Percentiles rank a stretch among this genome's conserved stretches.
phyloP scores from a whole-genome alignment of 2,329 filamentous ascomycete genomes.

The Hortaea werneckii region DNA sequence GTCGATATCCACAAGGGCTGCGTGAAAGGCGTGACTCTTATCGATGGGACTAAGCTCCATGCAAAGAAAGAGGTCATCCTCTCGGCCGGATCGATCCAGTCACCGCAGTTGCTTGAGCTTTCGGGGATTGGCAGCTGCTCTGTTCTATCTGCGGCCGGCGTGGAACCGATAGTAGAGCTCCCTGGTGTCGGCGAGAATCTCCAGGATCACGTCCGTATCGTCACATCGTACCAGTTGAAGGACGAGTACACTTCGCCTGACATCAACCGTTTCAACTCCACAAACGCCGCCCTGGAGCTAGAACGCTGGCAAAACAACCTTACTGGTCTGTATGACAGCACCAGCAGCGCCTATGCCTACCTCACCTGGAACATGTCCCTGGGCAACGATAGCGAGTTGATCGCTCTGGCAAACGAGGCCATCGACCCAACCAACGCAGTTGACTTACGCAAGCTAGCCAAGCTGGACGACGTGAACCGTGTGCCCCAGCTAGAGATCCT shows the following conservation, averaged over 20 bases:
- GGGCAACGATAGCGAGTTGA: neutral
- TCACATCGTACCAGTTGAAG: constrained; percentile 60
- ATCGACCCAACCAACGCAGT: constrained; percentile 7
- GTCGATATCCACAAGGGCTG: neutral
- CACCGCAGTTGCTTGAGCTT: constrained; percentile 30
- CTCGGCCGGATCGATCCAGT: constrained; percentile 25
- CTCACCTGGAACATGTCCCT: neutral
- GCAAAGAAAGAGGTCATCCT: constrained; percentile 44
- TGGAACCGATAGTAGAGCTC: constrained; percentile 10
- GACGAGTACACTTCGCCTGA: constrained; percentile 35
- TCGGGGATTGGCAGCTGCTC: constrained; percentile 26
- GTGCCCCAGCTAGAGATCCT: constrained; percentile 36
- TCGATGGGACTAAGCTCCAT: constrained; percentile 15
- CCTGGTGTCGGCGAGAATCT: constrained; percentile 16
- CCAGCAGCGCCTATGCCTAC: neutral
- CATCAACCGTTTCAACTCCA: neutral
- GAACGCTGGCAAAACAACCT: neutral
- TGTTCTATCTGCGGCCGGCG: constrained; percentile 6
- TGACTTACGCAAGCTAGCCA: constrained; percentile 34
- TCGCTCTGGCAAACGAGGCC: neutral
- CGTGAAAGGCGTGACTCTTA: too few relatives aligned
- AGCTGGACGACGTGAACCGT: constrained; percentile 24
- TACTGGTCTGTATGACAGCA: constrained; percentile 18
- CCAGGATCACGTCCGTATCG: constrained; percentile 25
- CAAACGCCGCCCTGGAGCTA: neutral